Percentiles rank a stretch among this genome's conserved stretches.
Evolutionary conservation across 2,329 filamentous ascomycete genomes (phyloP).

Genomic region (Xylaria sp.): DNA sequence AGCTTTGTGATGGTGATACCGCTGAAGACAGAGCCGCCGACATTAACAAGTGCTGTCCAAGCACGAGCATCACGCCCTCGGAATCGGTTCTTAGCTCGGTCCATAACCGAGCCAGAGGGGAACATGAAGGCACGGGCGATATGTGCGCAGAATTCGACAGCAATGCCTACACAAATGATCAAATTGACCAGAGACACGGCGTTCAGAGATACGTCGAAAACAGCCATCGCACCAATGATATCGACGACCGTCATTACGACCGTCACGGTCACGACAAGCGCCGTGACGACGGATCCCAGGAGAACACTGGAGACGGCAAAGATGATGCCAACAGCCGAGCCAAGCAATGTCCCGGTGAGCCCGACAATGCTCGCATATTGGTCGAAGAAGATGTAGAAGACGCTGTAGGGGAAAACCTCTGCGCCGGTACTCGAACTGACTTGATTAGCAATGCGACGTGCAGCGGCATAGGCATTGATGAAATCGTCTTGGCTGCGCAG

Average conservation of each 20-base stretch:
- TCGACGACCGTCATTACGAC: constrained; percentile 95
- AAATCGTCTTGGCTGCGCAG: constrained; percentile 91
- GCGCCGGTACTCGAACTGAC: constrained; percentile 77
- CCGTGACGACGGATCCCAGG: constrained; percentile 85
- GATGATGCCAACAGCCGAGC: constrained; percentile 86
- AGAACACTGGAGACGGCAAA: constrained; percentile 82
- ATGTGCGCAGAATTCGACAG: constrained; percentile 97
- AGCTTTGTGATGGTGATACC: constrained; percentile 97
- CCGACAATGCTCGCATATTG: constrained; percentile 89
- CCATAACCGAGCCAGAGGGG: constrained; percentile 83
- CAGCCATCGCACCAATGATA: constrained; percentile 93
- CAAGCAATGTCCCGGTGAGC: constrained; percentile 82
- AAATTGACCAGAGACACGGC: constrained; percentile 96
- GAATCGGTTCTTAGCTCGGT: constrained; percentile 81
- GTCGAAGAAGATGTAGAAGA: constrained; percentile 99
- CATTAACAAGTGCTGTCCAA: constrained; percentile 94
- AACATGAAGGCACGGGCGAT: constrained; percentile 97
- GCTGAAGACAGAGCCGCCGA: constrained; percentile 93
- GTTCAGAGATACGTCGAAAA: constrained; percentile 89
- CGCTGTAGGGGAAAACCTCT: constrained; percentile 94
- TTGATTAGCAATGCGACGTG: constrained; percentile 84
- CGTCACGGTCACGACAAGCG: constrained; percentile 82
- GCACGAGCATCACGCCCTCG: constrained; percentile 84
- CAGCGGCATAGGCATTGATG: constrained; percentile 88
- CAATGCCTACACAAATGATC: constrained; percentile 96